Evolutionary conservation across 371 early-diverging fungal genomes (phyloP).

Genomic region (Fennellomyces sp.): DNA sequence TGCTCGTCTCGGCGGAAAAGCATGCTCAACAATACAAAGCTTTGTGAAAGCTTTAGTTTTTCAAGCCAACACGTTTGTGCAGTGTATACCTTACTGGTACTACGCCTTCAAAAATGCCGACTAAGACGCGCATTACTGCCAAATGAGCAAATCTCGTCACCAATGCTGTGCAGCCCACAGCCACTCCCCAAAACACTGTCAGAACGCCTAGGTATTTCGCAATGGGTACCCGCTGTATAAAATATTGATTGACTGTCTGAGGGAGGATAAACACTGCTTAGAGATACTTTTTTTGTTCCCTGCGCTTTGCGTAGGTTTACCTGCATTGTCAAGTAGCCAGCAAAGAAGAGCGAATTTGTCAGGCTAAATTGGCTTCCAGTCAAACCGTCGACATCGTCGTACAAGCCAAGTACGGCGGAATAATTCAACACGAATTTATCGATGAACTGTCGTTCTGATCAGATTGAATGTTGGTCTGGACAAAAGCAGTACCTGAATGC

Average conservation of each 20-base stretch:
- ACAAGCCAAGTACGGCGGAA: conserved; percentile 17
- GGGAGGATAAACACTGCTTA: not conserved
- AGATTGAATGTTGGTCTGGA: not conserved
- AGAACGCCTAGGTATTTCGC: conserved; percentile 20
- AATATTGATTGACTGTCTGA: conserved; percentile 25
- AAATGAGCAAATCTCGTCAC: conserved; percentile 19
- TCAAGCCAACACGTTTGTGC: no score
- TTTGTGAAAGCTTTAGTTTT: no score
- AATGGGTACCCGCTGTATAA: conserved; percentile 23
- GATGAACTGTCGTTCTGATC: not conserved
- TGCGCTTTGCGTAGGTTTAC: not conserved
- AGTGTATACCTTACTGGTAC: no score
- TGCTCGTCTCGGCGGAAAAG: conserved; percentile 25
- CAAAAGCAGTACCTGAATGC: not conserved
- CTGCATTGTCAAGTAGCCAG: conserved; percentile 23
- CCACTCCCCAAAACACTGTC: conserved; percentile 22
- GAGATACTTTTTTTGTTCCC: not conserved
- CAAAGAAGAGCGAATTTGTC: conserved; percentile 23
- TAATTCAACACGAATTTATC: not conserved
- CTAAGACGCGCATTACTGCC: conserved; percentile 24
- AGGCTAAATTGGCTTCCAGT: conserved; percentile 11
- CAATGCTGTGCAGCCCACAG: conserved; percentile 14
- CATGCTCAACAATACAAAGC: conserved; percentile 16
- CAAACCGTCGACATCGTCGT: conserved; percentile 16
- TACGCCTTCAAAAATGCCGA: conserved; percentile 33